phyloP scores from a whole-genome alignment of 2,329 filamentous ascomycete species.

The Trichothecium roseum region DNA sequence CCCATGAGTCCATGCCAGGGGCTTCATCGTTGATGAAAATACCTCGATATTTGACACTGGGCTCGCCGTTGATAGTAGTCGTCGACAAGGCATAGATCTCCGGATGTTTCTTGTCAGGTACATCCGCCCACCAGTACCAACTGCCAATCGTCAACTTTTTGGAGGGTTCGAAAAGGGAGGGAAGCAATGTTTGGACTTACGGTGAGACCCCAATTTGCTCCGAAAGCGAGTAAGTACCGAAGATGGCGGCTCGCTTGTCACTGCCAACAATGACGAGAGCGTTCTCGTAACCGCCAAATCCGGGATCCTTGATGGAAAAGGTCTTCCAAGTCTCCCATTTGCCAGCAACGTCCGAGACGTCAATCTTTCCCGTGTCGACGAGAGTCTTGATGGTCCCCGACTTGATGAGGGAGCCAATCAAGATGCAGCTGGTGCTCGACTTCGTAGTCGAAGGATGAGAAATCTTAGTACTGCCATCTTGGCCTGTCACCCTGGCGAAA shows the following conservation, averaged over 20 bases:
- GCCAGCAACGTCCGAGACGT: slow-evolving; percentile 44
- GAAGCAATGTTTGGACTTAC: neutral
- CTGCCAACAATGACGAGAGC: slow-evolving; percentile 60
- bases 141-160: neutral
- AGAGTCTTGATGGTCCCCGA: slow-evolving; percentile 6
- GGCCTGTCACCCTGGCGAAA: slow-evolving; percentile 14
- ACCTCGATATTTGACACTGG: slow-evolving; percentile 57
- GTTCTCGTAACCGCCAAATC: slow-evolving; percentile 38
- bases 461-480: neutral
- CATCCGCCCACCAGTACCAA: slow-evolving; percentile 35
- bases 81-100: slow-evolving; percentile 44
- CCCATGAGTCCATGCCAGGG: slow-evolving; percentile 60
- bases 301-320: slow-evolving; percentile 43
- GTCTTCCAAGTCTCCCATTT: slow-evolving; percentile 61
- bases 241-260: slow-evolving; percentile 56
- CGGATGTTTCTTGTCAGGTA: slow-evolving; percentile 37
- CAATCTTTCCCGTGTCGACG: slow-evolving; percentile 9
- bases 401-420: slow-evolving; percentile 11
- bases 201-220: slow-evolving; percentile 51
- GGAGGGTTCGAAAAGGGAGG: neutral
- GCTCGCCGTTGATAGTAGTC: slow-evolving; percentile 46
- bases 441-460: neutral
- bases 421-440: slow-evolving; percentile 8
- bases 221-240: slow-evolving; percentile 56
- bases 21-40: slow-evolving; percentile 65